Evolutionary conservation across 345 rosid species (phyloP), one percentile per base, ranked within the genome.

Genomic region (Pistacia vera): DNA sequence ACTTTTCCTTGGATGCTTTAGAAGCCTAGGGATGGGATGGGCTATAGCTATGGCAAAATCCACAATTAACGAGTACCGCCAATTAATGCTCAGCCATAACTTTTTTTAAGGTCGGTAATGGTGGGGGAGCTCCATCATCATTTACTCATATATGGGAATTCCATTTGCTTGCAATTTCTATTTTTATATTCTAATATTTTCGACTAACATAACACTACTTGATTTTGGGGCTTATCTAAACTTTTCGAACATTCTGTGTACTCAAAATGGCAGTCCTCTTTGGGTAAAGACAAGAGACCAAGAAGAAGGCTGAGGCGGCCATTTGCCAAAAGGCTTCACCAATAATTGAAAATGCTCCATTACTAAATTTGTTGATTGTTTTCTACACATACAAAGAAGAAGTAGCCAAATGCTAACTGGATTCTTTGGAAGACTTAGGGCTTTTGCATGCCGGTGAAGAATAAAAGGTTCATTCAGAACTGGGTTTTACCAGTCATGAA

Each of bases 1-100:
- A 33, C 82, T 80, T 82, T 78, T 48, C 66, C 80, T 83, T 72
- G 86, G 89, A 81, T 79, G 83, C 84, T 83, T 81, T 4, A n/a
- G 51, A 11, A 12, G 25, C 13, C 55, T 67, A 69, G 72, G 70
- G 70, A 46, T 64, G 67, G 67, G 17, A 61, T 71, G 81, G 72
- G 72, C 52, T 60, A 18, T 71, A 72, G 46, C 46, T 41, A 41
- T 41, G 46, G 46, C 46, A 41, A 41, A 5, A 41, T 41, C 46
- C 46, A 41, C 8, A 41, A 41, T 5, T 44, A 22, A 68, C 35
- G 12, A 44, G 51, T 66, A 60, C 79, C 59, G 69, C 83, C 83
- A 70, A 74, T 62, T 73, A 36, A 36, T 70, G 49, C 72, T 62
- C 57, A 35, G 75, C 79, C 83, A 66, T 63, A 46, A 44, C 72